These are phyloP conservation scores for Polytrichum commune DNA, from an alignment of 225 moss, liverwort and hornwort genomes.

Conservation along the genomic window DNA sequence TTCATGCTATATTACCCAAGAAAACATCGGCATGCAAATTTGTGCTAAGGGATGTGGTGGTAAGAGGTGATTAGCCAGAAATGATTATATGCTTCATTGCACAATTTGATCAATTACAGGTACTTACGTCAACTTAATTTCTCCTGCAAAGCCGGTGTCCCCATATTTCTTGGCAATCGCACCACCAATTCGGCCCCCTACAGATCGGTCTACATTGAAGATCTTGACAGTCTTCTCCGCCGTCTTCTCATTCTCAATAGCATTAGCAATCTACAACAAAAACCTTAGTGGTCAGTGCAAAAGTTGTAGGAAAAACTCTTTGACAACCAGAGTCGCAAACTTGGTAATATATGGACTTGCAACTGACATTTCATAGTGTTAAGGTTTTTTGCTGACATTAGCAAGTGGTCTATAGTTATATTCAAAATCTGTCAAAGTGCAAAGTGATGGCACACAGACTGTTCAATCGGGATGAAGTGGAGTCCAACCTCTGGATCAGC, in stretches of 20 bases:
- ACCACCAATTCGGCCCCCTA: constrained; percentile 81
- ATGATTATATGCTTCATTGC: background rate
- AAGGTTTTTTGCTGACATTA: too few relatives aligned
- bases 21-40: too few relatives aligned
- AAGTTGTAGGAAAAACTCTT: background rate
- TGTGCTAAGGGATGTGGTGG: too few relatives aligned
- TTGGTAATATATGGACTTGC: too few relatives aligned
- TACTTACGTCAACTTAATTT: constrained; percentile 70
- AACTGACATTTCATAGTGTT: too few relatives aligned
- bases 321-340: background rate
- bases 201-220: constrained; percentile 82
- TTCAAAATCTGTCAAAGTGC: too few relatives aligned
- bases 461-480: too few relatives aligned
- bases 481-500: constrained; percentile 67
- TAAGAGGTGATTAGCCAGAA: background rate
- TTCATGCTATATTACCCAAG: too few relatives aligned
- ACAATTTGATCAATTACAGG: background rate
- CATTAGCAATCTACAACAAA: constrained; percentile 59
- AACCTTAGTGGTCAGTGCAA: background rate
- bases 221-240: constrained; percentile 58
- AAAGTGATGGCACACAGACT: too few relatives aligned
- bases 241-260: constrained; percentile 75
- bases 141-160: constrained; percentile 80
- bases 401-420: too few relatives aligned
- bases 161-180: constrained; percentile 93